Evolutionary conservation across 2,329 filamentous ascomycete genomes (phyloP), one percentile per base, ranked within the genome.

Genomic region (Decorospora gaudefroyi): DNA sequence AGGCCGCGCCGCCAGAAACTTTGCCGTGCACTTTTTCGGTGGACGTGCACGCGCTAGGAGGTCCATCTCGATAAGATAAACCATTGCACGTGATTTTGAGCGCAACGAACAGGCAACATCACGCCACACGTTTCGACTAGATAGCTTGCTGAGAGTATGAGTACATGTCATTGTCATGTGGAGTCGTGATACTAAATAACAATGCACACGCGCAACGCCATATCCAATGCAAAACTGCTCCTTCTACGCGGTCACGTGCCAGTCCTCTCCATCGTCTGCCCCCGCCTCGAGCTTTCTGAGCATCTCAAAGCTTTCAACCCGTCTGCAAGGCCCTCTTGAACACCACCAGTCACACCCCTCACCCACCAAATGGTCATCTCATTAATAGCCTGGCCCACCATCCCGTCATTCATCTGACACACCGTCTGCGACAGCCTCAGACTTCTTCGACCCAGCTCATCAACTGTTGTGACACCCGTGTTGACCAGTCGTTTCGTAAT

Each of bases 281-380:
- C 33, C 2, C 21, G 22, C 17, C 15, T 28, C 21, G 47, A 22
- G 13, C 21, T 36, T 41, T 42, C 42, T 11, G 31, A 16, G 15
- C 28, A 27, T 13, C 76, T 74, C 33, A 80, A 48, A 28, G 77
- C 69, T 13, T 69, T 62, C 65, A 82, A 72, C 0, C 80, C 80
- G 48, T 82, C 77, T 1, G 74, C 76, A 23, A 76, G 72, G 4
- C 86, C 84, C 55, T 88, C 83, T 56, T 83, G 82, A 28, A 89
- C 72, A 0, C 86, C 87, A 10, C 82, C 84, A 2, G 82, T 77
- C 36, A 89, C 71, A 13, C 83, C 80, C 50, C 84, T 77, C 1
- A 86, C 67, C 58, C 82, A 78, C 81, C 85, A 89, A 3, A 78
- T 64, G 2, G 78, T 76, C 7, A 80, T 61, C 21, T 81, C 78